Evolutionary conservation across 352 stramenopile species (phyloP).

Genomic region (Plasmopara muralis): DNA sequence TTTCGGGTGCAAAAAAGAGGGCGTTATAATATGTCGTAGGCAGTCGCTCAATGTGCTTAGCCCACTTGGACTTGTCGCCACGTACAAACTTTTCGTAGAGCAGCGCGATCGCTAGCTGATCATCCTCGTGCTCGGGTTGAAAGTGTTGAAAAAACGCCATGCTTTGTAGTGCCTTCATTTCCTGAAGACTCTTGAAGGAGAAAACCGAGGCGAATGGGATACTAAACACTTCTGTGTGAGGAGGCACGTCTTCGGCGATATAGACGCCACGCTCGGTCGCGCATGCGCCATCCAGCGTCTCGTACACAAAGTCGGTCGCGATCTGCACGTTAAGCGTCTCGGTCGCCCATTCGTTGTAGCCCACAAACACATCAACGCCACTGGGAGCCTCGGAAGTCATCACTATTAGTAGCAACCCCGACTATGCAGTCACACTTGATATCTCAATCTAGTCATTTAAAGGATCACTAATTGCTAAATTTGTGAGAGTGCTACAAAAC

Average conservation of each 20-base stretch:
- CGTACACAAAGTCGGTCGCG: slow-evolving; percentile 79
- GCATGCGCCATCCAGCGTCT: slow-evolving; percentile 32
- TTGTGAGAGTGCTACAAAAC: too few species aligned
- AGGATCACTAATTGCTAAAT: too few species aligned
- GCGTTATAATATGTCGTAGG: slow-evolving; percentile 60
- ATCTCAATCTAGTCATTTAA: too few species aligned
- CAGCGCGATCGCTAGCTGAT: slow-evolving; percentile 57
- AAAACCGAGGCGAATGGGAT: slow-evolving; percentile 57
- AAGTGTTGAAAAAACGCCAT: slow-evolving; percentile 49
- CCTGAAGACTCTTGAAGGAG: slow-evolving; percentile 38
- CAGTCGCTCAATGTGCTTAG: slow-evolving; percentile 55
- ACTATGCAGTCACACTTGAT: too few species aligned
- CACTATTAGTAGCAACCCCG: too few species aligned
- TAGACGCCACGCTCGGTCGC: slow-evolving; percentile 64
- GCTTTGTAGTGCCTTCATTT: slow-evolving; percentile 24
- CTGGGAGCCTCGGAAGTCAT: not conserved
- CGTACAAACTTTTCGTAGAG: slow-evolving; percentile 63
- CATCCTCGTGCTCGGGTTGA: slow-evolving; percentile 44
- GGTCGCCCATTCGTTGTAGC: slow-evolving; percentile 73
- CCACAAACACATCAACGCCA: slow-evolving; percentile 35
- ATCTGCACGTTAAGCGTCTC: slow-evolving; percentile 46
- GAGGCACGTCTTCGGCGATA: slow-evolving; percentile 71
- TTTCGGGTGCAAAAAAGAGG: slow-evolving; percentile 47
- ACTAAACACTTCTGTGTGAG: slow-evolving; percentile 61
- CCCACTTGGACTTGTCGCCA: slow-evolving; percentile 44